Conservation (phyloP, 495 filamentous ascomycete species). For the Neurospora sp. region DNA sequence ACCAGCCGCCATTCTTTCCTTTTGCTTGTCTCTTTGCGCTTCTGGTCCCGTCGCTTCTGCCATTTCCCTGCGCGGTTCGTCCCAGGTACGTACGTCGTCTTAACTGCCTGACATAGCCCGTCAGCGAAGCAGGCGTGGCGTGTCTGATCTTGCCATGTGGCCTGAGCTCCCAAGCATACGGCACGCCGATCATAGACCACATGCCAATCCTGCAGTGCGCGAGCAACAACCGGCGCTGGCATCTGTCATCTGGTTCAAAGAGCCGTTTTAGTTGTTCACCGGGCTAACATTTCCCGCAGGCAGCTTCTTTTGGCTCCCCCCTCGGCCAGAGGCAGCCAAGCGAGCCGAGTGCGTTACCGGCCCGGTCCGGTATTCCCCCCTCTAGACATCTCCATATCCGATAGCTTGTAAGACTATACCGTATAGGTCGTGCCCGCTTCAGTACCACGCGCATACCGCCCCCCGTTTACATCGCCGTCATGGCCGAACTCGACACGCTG, state of each 20-base stretch:
- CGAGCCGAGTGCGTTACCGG: neutral
- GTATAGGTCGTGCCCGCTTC: neutral
- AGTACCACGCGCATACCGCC: neutral
- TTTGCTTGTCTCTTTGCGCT: neutral
- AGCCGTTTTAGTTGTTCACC: neutral
- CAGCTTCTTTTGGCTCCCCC: neutral
- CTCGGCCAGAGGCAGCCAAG: neutral
- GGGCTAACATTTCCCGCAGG: neutral
- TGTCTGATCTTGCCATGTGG: neutral
- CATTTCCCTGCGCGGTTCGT: neutral
- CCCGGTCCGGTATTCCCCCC: neutral
- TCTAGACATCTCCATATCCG: neutral
- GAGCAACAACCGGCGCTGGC: neutral
- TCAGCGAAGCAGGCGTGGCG: neutral
- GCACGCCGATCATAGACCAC: neutral
- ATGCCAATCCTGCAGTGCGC: neutral
- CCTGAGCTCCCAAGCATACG: neutral
- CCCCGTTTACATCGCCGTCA: conserved; percentile 25
- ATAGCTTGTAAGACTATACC: neutral
- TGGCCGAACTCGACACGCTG: conserved; percentile 94
- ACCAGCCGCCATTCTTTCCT: neutral
- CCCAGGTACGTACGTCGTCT: neutral
- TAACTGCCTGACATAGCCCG: neutral
- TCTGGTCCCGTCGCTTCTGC: neutral
- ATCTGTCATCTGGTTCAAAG: neutral